A percentile compares a stretch with the other conserved stretches of the same genome.
Evolutionary conservation across 106 monocot species (phyloP).

Genomic region (Dendrobium huoshanense): DNA sequence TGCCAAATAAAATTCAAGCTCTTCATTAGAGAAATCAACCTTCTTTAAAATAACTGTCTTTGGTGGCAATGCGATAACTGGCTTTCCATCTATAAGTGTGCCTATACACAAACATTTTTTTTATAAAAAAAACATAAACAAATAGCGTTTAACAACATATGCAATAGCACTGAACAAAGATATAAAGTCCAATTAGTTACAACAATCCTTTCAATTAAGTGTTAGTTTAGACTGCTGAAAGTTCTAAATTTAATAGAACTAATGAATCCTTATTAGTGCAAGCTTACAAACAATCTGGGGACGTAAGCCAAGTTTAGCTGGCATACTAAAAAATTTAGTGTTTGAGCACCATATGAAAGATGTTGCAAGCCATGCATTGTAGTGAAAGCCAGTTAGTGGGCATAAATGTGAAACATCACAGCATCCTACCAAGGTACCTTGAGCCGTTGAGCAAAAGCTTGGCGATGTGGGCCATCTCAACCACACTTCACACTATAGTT

Average conservation of each 20-base stretch:
- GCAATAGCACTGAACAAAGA: background rate
- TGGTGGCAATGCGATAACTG: slow-evolving; percentile 76
- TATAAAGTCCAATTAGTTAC: background rate
- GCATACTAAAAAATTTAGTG: background rate
- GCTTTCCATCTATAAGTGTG: slow-evolving; percentile 70
- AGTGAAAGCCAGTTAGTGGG: background rate
- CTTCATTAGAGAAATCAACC: slow-evolving; percentile 69
- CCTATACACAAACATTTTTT: slow-evolving; percentile 23
- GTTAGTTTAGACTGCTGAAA: background rate
- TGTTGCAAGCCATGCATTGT: background rate
- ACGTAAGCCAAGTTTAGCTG: background rate
- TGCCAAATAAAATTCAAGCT: slow-evolving; percentile 63
- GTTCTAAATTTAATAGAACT: background rate
- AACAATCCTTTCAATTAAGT: background rate
- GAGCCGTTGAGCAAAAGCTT: no score
- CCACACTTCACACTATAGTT: no score
- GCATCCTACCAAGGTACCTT: background rate
- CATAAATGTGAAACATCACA: background rate
- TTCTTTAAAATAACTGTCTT: slow-evolving; percentile 63
- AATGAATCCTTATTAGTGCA: background rate
- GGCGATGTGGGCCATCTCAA: no score
- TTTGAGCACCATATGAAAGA: background rate
- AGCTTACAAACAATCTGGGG: background rate
- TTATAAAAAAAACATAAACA: background rate
- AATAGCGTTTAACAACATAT: background rate